Conservation (phyloP, 805 yeast genomes). For the Cyberlindnera saturnus region DNA sequence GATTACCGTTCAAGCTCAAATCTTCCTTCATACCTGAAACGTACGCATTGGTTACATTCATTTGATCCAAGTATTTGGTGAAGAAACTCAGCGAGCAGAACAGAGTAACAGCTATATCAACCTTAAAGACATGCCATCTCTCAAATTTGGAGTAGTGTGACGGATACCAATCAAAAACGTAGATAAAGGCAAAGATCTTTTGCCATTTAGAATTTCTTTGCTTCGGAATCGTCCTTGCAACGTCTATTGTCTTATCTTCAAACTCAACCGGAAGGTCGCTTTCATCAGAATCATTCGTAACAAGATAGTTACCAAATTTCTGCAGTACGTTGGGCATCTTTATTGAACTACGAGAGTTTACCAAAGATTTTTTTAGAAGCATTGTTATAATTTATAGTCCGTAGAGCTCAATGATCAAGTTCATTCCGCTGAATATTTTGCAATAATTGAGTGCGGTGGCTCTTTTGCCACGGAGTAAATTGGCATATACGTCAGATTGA, state of each 20-base stretch:
- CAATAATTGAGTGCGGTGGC: no score
- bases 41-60: constrained; percentile 59
- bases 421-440: no score
- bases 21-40: constrained; percentile 59
- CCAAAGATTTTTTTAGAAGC: no score
- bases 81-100: constrained; percentile 16
- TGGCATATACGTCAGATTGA: no score
- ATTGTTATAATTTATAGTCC: no score
- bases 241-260: background rate
- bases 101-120: constrained; percentile 23
- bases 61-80: constrained; percentile 50
- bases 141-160: constrained; percentile 5
- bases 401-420: no score
- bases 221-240: background rate
- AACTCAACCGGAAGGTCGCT: background rate
- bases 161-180: constrained; percentile 8
- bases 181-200: background rate
- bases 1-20: constrained; percentile 52
- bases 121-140: constrained; percentile 6
- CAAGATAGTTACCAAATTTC: no score
- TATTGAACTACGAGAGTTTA: no score
- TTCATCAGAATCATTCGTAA: no score
- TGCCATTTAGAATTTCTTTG: background rate
- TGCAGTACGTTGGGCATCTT: no score
- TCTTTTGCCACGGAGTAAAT: no score